Evolutionary conservation across 352 stramenopile genomes (phyloP), one percentile per base, ranked within the genome.

Genomic region (Phytophthora gonapodyides): DNA sequence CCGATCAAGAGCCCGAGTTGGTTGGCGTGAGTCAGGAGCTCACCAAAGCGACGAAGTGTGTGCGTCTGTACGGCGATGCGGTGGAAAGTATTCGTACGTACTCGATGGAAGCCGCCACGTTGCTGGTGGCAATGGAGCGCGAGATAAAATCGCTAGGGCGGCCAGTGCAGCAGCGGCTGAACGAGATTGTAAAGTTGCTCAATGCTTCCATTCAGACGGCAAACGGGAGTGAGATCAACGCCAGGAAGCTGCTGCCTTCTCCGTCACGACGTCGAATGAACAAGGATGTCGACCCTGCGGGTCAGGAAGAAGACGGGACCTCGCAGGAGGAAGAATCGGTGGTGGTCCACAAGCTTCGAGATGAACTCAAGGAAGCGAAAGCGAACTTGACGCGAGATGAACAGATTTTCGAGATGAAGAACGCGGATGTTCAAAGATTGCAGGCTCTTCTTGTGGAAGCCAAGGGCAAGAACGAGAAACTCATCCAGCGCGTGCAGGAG

Each of bases 371-470:
- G 27, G 65, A 76, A 35, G 82, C 84, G 5, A 87, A 87, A 35
- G 73, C 69, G 7, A 83, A 94, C 43, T 64, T 94, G 41, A 69
- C 71, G 1, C 78, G 82, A 44, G 83, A 94, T 43, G 83, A 92
- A 27, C 77, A 94, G 59, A 93, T 94, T 50, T 94, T 94, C 49
- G 82, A 92, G 52, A 88, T 91, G 75, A 93, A 94, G 37, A 92
- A 90, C 47, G 37, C 62, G 1, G 84, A 94, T 35, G 87, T 94
- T 31, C 71, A 92, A 35, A 63, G 68, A 21, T 46, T 92, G 2
- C 86, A 95, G 40, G 59, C 60, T 0, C 69, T 87, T 11, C 43
- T 93, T 8, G 55, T 72, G 2, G 74, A 89, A 30, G 82, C 83
- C 19, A 91, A 94, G 31, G 57, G 64, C 5, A 89, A 89, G 56